phyloP scores from a whole-genome alignment of 495 filamentous ascomycete species.

The Cladorrhinum samala region DNA sequence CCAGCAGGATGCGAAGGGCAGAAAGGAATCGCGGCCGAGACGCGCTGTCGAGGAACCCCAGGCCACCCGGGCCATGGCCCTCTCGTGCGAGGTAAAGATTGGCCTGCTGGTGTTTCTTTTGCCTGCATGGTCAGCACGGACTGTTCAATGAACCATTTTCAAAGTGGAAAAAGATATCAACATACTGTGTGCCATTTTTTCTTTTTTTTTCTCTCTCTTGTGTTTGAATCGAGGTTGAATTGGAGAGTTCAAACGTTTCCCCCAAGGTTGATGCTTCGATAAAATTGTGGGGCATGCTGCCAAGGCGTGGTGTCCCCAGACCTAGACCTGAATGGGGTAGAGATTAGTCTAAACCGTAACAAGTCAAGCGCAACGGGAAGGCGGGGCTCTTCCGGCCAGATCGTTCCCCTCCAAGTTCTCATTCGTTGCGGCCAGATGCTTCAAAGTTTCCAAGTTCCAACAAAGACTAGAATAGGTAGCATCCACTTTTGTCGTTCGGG shows the following conservation, averaged over 20 bases:
- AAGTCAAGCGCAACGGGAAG: conserved; percentile 8
- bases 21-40: conserved; percentile 85
- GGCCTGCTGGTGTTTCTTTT: conserved; percentile 96
- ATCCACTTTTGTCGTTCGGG: neutral
- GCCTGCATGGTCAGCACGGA: conserved; percentile 42
- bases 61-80: conserved; percentile 64
- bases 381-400: neutral
- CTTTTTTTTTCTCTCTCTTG: too few relatives aligned
- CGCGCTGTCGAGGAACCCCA: conserved; percentile 83
- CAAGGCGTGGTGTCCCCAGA: neutral
- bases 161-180: neutral
- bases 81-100: conserved; percentile 93
- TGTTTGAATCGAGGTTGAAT: too few relatives aligned
- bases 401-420: neutral
- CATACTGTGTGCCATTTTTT: conserved; percentile 53
- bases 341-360: conserved; percentile 1
- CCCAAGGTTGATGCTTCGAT: neutral
- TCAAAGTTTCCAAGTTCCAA: neutral
- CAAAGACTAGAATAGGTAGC: too few relatives aligned
- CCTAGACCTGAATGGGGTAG: neutral
- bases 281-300: neutral
- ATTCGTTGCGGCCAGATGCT: neutral
- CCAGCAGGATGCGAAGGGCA: conserved; percentile 84
- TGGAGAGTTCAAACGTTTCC: too few relatives aligned
- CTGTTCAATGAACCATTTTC: too few relatives aligned